These are phyloP conservation scores for Vigna radiata DNA, from an alignment of 306 rosid species.

Conservation along the genomic window DNA sequence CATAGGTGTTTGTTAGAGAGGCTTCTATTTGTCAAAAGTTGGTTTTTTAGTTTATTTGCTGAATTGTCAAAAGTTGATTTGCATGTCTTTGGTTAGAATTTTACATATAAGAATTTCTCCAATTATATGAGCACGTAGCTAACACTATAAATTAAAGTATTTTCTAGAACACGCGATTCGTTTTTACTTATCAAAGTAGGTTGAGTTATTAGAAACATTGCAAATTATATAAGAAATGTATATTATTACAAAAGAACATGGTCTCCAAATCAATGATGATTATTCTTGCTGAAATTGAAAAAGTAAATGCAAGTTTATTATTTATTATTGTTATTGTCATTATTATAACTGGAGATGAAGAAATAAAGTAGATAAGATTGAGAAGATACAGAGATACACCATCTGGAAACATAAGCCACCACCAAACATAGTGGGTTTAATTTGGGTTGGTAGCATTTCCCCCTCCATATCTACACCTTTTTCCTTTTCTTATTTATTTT, in stretches of 20 bases:
- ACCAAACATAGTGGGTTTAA: constrained; percentile 16
- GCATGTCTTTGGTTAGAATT: background rate
- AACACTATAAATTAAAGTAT: background rate
- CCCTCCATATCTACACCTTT: background rate
- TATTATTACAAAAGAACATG: background rate
- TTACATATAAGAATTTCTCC: background rate
- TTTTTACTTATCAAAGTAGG: background rate
- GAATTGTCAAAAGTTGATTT: background rate
- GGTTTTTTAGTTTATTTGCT: background rate
- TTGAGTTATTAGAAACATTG: background rate
- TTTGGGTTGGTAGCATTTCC: constrained; percentile 34
- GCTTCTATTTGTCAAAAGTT: background rate
- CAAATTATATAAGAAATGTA: background rate
- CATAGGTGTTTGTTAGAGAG: too few relatives aligned
- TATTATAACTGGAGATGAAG: background rate
- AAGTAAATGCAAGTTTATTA: background rate
- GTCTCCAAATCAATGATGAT: background rate
- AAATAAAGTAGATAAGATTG: background rate
- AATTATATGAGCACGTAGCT: background rate
- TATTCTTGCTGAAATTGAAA: background rate
- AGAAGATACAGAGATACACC: background rate
- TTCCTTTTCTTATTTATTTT: background rate
- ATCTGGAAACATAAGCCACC: constrained; percentile 19
- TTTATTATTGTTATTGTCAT: background rate
- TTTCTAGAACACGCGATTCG: background rate